A percentile compares a stretch with the other conserved stretches of the same genome.
Evolutionary conservation across 805 yeast genomes (phyloP).

Genomic region (Pichia insulana): DNA sequence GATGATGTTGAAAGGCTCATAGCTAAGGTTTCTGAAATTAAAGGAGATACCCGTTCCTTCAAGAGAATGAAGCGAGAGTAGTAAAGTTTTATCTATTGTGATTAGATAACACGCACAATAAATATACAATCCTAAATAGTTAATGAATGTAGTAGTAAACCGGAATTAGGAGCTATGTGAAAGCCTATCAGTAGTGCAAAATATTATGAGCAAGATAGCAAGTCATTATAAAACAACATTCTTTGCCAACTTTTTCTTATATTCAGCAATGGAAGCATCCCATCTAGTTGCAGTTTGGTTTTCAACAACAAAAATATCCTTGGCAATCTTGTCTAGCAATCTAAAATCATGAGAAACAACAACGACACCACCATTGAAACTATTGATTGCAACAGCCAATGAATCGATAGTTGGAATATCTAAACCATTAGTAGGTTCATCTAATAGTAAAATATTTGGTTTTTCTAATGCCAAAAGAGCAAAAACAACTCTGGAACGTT

Average conservation of each 20-base stretch:
- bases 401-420: conserved; percentile 98
- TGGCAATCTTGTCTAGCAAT: conserved; percentile 91
- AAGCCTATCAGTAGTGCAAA: not conserved
- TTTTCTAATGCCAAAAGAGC: conserved; percentile 91
- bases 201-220: not conserved
- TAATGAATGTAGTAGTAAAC: no score
- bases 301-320: conserved; percentile 95
- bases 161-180: not conserved
- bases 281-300: conserved; percentile 92
- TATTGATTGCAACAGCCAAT: conserved; percentile 89
- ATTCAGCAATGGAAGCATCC: conserved; percentile 85
- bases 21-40: not conserved
- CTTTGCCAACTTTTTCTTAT: conserved; percentile 91
- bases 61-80: not conserved
- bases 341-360: conserved; percentile 99
- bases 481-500: conserved; percentile 97
- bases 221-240: conserved; percentile 59
- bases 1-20: conserved; percentile 6
- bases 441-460: conserved; percentile 90
- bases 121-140: not conserved
- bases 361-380: conserved; percentile 95
- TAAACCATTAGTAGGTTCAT: conserved; percentile 99
- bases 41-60: not conserved
- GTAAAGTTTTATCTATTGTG: not conserved
- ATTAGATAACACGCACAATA: not conserved